These are phyloP conservation scores for Blastobotrys apis DNA, from an alignment of 1,139 yeast genomes.

Conservation along the genomic window DNA sequence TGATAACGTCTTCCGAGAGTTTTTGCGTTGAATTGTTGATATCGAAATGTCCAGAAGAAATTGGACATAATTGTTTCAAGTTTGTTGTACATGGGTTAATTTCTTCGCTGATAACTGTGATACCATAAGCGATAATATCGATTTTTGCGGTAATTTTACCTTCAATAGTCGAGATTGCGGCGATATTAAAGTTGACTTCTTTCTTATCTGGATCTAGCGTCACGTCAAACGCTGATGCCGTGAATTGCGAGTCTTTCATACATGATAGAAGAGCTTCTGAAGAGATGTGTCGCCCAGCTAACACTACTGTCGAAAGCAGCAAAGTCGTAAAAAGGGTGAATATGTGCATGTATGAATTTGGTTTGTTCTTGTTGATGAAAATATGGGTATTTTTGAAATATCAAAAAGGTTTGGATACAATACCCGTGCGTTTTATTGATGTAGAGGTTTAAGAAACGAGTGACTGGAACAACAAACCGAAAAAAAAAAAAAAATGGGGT, in stretches of 20 bases:
- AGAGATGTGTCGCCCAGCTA: slow-evolving; percentile 34
- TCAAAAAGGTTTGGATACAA: too few species aligned
- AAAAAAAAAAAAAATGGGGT: too few species aligned
- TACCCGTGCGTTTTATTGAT: too few species aligned
- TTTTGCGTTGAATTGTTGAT: slow-evolving; percentile 50
- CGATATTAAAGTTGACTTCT: slow-evolving; percentile 61
- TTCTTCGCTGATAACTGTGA: slow-evolving; percentile 52
- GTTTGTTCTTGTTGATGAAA: too few species aligned
- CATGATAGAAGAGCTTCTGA: slow-evolving; percentile 86
- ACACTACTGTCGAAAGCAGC: slow-evolving; percentile 9
- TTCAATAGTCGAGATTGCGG: slow-evolving; percentile 75
- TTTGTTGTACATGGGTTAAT: slow-evolving; percentile 60
- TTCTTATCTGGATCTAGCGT: slow-evolving; percentile 60
- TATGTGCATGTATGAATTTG: too few species aligned
- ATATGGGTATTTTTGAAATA: too few species aligned
- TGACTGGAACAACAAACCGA: too few species aligned
- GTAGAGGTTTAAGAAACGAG: too few species aligned
- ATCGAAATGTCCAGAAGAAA: slow-evolving; percentile 82
- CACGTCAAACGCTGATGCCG: slow-evolving; percentile 84
- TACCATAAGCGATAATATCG: slow-evolving; percentile 79
- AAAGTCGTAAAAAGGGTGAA: neutral
- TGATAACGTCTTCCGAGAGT: slow-evolving; percentile 35
- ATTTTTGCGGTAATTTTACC: slow-evolving; percentile 67
- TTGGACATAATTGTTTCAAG: slow-evolving; percentile 64
- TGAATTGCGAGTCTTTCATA: slow-evolving; percentile 83